Evolutionary conservation across 2,329 filamentous ascomycete genomes (phyloP).

Genomic region (Fusarium equiseti): DNA sequence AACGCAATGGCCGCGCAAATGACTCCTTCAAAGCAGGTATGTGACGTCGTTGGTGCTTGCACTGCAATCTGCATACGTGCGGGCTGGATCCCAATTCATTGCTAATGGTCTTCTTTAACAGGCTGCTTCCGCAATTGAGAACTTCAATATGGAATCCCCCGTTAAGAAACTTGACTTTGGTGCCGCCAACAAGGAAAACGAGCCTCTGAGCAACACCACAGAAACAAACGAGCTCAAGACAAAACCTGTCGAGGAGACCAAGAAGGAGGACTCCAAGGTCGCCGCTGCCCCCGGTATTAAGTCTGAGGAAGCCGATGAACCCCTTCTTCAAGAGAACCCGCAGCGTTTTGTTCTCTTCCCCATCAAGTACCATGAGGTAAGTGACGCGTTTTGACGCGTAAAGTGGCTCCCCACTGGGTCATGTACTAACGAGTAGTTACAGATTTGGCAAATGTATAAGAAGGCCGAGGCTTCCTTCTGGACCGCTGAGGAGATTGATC

Average conservation of each 20-base stretch:
- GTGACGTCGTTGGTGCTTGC: conserved; percentile 48
- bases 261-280: conserved; percentile 52
- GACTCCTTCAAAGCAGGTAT: conserved; percentile 70
- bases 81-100: conserved; percentile 16
- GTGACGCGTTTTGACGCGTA: conserved; percentile 76
- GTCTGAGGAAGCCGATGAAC: conserved; percentile 83
- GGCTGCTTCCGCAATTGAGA: conserved; percentile 88
- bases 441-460: conserved; percentile 99
- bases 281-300: conserved; percentile 67
- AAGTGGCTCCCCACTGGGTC: conserved; percentile 61
- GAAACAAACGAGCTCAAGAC: conserved; percentile 71
- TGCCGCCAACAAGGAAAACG: conserved; percentile 84
- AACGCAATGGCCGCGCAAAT: conserved; percentile 80
- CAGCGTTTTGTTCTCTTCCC: conserved; percentile 98
- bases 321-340: conserved; percentile 93
- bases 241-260: conserved; percentile 64
- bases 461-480: conserved; percentile 99
- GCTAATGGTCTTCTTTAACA: conserved; percentile 59
- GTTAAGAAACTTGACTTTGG: conserved; percentile 89
- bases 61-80: not conserved
- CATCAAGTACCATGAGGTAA: conserved; percentile 98
- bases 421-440: conserved; percentile 54
- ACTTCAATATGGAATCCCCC: conserved; percentile 92
- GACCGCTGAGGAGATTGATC: conserved; percentile 99
- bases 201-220: conserved; percentile 63